phyloP scores from a whole-genome alignment of 1,284 basidiomycete species.

The Lignosus rhinocerotis region DNA sequence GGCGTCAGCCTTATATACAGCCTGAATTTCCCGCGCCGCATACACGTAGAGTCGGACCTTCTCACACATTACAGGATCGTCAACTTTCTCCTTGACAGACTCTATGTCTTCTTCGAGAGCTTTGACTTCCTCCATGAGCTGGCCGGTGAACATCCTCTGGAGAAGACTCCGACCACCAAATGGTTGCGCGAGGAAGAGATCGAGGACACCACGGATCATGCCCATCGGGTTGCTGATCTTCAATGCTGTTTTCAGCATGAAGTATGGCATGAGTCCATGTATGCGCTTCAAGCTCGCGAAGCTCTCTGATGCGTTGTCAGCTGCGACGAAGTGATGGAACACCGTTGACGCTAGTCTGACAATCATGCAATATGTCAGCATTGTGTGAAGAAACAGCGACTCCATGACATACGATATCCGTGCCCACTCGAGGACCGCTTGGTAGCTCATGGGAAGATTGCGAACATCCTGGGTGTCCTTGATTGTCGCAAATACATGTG shows the following conservation, averaged over 20 bases:
- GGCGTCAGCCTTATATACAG: conserved; percentile 78
- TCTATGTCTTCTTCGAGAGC: conserved; percentile 85
- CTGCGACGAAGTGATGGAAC: conserved; percentile 92
- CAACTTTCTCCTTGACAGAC: conserved; percentile 85
- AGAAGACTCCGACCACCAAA: conserved; percentile 92
- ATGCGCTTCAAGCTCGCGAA: conserved; percentile 89
- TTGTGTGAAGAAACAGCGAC: neutral
- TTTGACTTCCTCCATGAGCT: conserved; percentile 86
- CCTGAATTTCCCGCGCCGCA: conserved; percentile 87
- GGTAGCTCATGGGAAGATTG: conserved; percentile 83
- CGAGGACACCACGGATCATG: conserved; percentile 92
- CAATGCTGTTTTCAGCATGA: conserved; percentile 90
- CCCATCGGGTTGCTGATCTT: conserved; percentile 94
- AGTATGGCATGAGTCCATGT: conserved; percentile 97
- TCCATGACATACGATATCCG: conserved; percentile 78
- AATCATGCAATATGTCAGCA: neutral
- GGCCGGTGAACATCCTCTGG: conserved; percentile 94
- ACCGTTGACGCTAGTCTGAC: conserved; percentile 88
- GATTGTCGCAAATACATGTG: conserved; percentile 85
- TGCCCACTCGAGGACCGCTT: conserved; percentile 94
- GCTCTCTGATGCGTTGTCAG: conserved; percentile 90
- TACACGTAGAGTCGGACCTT: conserved; percentile 88
- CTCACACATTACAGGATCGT: conserved; percentile 85
- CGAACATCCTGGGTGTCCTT: conserved; percentile 79
- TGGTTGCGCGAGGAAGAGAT: conserved; percentile 97